Evolutionary conservation across 495 filamentous ascomycete genomes (phyloP), one percentile per base, ranked within the genome.

Genomic region (Penicillium lagena): DNA sequence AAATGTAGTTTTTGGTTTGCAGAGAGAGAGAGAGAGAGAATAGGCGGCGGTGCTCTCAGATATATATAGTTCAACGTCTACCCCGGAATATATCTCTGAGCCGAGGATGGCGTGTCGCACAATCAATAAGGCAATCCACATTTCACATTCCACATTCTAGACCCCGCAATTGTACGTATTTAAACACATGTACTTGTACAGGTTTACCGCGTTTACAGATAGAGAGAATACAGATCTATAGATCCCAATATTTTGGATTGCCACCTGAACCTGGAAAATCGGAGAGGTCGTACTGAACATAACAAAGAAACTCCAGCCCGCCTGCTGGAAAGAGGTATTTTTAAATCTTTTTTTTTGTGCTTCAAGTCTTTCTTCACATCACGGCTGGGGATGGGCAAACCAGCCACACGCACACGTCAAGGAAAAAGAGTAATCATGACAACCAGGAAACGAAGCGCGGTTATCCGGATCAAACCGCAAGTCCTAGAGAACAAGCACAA

Each of bases 211-310:
- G 22, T 22, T 22, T 22, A 22, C 22, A 22, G 22, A 22, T 22
- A 6, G 22, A 22, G 4, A 22, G 22, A 22, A 34, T 34, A 34
- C 32, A 35, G 43, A 28, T 17, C 30, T 40, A 43, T 35, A 38
- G 45, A 52, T 48, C 54, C 54, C 64, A 58, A 55, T 56, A 58
- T 58, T 61, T 62, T 52, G 52, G 48, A 58, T 58, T 63, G 55
- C 59, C 58, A 51, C 57, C 54, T 62, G 54, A 64, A 63, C 60
- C 58, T 66, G 57, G 59, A 62, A 62, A 60, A 60, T 54, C 58
- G 54, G 52, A 47, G 64, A 67, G 54, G 58, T 67, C 67, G 59
- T 68, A 67, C 63, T 67, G 51, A 62, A 67, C 64, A 68, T 70
- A 47, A 68, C 65, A 62, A 36, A 50, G 41, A 52, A 55, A 52